Percentiles rank a stretch among this genome's conserved stretches.
Conservation (phyloP, 495 filamentous ascomycete genomes). For the Emericellopsis terricola region DNA sequence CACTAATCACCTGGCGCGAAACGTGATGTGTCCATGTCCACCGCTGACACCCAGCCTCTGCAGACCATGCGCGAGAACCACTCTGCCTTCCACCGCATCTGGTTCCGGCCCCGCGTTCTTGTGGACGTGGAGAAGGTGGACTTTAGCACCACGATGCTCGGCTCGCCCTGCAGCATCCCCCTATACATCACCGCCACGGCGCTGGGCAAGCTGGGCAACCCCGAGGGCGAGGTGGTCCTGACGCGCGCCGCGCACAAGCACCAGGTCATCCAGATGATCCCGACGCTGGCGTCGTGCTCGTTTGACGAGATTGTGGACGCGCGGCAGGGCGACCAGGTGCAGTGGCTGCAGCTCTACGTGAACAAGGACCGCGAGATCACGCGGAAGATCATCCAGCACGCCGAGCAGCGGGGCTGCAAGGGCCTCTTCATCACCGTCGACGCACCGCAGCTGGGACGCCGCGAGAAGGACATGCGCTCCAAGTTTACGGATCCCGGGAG, state of each 20-base stretch:
- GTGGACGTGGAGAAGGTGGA: constrained; percentile 79
- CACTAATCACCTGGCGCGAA: no score
- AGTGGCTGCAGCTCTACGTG: constrained; percentile 97
- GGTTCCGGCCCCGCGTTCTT: constrained; percentile 80
- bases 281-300: constrained; percentile 90
- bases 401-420: constrained; percentile 83
- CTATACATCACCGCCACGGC: constrained; percentile 92
- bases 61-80: constrained; percentile 96
- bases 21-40: no score
- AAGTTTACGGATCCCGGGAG: constrained; percentile 82
- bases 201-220: constrained; percentile 76
- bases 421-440: constrained; percentile 97
- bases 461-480: constrained; percentile 88
- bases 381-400: constrained; percentile 74
- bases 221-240: constrained; percentile 80
- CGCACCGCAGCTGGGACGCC: constrained; percentile 81
- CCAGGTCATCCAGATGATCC: constrained; percentile 90
- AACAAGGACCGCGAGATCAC: constrained; percentile 94
- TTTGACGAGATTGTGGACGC: constrained; percentile 96
- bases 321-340: constrained; percentile 58
- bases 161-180: constrained; percentile 60
- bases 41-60: background rate
- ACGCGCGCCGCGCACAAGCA: constrained; percentile 70
- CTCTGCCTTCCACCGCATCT: constrained; percentile 88
- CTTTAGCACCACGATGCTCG: constrained; percentile 77